A percentile compares a stretch with the other conserved stretches of the same genome.
These are phyloP conservation scores for Kappamyces sp. DNA, from an alignment of 192 early-diverging fungal genomes.

Conservation along the genomic window DNA sequence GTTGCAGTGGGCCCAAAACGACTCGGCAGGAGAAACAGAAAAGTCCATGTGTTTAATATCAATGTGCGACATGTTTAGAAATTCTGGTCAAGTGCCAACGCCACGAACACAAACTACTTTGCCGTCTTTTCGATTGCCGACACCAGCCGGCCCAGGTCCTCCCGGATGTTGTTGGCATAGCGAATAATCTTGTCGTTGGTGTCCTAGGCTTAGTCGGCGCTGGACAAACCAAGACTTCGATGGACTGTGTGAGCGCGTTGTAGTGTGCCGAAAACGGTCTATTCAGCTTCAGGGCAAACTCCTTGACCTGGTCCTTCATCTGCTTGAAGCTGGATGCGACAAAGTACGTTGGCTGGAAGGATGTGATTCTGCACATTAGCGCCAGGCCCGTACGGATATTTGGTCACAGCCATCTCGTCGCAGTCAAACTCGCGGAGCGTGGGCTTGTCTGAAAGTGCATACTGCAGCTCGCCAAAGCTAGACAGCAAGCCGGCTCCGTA, in stretches of 20 bases:
- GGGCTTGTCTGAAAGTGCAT: slow-evolving; percentile 73
- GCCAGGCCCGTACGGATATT: slow-evolving; percentile 33
- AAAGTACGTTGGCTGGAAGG: slow-evolving; percentile 94
- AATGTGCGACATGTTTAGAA: background rate
- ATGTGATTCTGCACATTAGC: slow-evolving; percentile 53
- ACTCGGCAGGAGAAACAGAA: background rate
- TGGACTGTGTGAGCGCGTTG: slow-evolving; percentile 83
- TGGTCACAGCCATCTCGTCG: slow-evolving; percentile 38
- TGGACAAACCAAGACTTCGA: slow-evolving; percentile 65
- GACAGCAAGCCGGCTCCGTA: slow-evolving; percentile 90
- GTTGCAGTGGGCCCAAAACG: slow-evolving; percentile 10
- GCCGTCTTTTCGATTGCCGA: slow-evolving; percentile 57
- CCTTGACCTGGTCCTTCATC: slow-evolving; percentile 78
- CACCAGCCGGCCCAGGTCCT: slow-evolving; percentile 70
- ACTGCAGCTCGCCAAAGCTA: slow-evolving; percentile 91
- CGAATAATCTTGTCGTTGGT: slow-evolving; percentile 78
- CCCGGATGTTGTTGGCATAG: slow-evolving; percentile 70
- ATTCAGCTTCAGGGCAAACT: slow-evolving; percentile 67
- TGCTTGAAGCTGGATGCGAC: slow-evolving; percentile 91
- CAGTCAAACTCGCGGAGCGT: slow-evolving; percentile 81
- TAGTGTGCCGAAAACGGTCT: slow-evolving; percentile 89
- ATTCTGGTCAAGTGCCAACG: too few species aligned
- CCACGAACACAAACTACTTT: too few species aligned
- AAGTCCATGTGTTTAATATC: slow-evolving; percentile 10
- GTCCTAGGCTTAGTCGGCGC: slow-evolving; percentile 32